These are phyloP conservation scores for Hypoxylon sp. DNA, from an alignment of 2,329 filamentous ascomycete species.

Conservation along the genomic window DNA sequence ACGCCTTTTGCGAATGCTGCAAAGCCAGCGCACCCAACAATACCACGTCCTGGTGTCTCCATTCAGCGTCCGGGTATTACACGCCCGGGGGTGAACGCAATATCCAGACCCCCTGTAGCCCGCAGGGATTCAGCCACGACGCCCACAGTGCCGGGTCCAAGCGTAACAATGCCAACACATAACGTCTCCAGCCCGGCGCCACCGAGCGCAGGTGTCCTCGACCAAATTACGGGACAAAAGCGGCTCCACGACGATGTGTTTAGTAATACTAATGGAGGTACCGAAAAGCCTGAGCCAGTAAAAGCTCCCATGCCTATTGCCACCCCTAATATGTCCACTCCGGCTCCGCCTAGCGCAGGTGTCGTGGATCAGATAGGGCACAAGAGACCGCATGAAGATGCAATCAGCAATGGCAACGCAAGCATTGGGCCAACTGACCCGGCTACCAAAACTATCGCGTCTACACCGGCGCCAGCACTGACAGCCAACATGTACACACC, in stretches of 20 bases:
- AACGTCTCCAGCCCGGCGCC: constrained; percentile 52
- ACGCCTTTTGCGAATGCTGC: constrained; percentile 8
- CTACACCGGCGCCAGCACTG: constrained; percentile 20
- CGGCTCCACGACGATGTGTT: constrained; percentile 41
- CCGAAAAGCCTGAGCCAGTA: constrained; percentile 23
- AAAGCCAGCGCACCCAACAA: constrained; percentile 37
- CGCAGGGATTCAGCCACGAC: constrained; percentile 41
- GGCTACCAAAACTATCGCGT: constrained; percentile 5
- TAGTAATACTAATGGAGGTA: constrained; percentile 6
- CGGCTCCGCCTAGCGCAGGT: constrained; percentile 48
- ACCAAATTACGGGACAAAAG: constrained; percentile 50
- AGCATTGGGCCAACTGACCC: constrained; percentile 32
- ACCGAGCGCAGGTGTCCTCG: constrained; percentile 52
- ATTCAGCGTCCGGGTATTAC: constrained; percentile 50
- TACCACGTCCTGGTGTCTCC: constrained; percentile 44
- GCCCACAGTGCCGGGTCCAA: constrained; percentile 25
- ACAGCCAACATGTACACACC: constrained; percentile 37
- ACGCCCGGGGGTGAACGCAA: constrained; percentile 46
- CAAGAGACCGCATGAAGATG: constrained; percentile 47
- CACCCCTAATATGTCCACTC: constrained; percentile 33
- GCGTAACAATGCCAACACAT: constrained; percentile 37
- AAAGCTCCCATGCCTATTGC: constrained; percentile 29
- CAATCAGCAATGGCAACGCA: constrained; percentile 15
- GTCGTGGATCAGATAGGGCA: constrained; percentile 53
- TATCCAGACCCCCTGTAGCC: constrained; percentile 44